These are phyloP conservation scores for Prunus armeniaca DNA, from an alignment of 306 rosid genomes.

Conservation along the genomic window DNA sequence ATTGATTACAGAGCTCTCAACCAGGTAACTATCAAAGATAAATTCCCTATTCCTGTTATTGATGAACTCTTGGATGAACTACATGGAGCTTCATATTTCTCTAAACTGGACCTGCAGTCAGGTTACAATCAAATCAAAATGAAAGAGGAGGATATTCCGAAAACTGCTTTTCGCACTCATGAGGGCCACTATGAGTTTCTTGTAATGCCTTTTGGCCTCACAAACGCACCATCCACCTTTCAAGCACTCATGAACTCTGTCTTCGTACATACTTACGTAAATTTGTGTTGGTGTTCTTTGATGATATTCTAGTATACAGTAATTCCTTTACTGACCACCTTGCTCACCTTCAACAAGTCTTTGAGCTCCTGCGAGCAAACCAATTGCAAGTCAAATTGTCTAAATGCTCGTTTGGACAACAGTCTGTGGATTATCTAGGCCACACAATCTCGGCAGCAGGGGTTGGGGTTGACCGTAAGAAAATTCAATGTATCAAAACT, in stretches of 20 bases:
- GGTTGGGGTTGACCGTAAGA: not conserved
- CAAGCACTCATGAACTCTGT: not conserved
- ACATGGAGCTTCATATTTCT: not conserved
- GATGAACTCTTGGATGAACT: too few species aligned
- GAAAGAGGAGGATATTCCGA: accelerated
- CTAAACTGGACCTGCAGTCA: not conserved
- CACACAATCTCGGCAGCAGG: not conserved
- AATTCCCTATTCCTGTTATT: too few species aligned
- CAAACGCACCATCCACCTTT: not conserved
- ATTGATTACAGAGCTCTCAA: too few species aligned
- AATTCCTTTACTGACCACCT: accelerated
- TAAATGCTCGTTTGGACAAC: not conserved
- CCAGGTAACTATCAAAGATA: too few species aligned
- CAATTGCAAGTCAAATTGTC: accelerated
- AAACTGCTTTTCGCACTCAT: not conserved
- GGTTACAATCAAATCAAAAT: not conserved
- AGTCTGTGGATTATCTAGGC: not conserved
- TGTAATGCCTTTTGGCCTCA: not conserved
- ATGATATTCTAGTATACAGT: not conserved
- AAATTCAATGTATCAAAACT: too few species aligned
- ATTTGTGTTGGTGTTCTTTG: not conserved
- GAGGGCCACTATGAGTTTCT: not conserved
- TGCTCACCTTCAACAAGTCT: accelerated
- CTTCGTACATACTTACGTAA: accelerated
- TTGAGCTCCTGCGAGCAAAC: not conserved